Evolutionary conservation across 768 basidiomycete genomes (phyloP).

Genomic region (Lactifluus echinatus): DNA sequence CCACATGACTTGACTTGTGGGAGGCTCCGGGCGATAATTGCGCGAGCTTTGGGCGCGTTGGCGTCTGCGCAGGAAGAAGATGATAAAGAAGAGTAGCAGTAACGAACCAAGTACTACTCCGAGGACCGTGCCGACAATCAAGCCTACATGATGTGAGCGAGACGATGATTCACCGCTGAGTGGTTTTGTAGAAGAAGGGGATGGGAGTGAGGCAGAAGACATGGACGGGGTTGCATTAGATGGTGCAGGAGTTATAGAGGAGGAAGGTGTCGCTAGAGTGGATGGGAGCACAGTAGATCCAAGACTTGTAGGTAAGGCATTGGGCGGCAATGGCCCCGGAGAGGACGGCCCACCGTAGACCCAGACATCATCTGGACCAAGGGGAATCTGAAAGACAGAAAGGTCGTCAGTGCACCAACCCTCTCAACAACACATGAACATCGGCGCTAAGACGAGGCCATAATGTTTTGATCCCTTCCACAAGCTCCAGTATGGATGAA

Average conservation of each 20-base stretch:
- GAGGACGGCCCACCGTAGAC: constrained; percentile 67
- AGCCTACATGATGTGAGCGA: background rate
- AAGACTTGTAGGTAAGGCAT: constrained; percentile 17
- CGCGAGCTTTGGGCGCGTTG: constrained; percentile 21
- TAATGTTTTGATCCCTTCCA: too few relatives aligned
- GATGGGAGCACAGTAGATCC: constrained; percentile 23
- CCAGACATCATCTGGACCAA: constrained; percentile 53
- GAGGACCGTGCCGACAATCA: constrained; percentile 18
- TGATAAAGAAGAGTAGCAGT: constrained; percentile 12
- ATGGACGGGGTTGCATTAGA: too few relatives aligned
- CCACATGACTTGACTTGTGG: constrained; percentile 16
- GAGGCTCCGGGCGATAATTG: background rate
- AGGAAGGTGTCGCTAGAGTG: constrained; percentile 25
- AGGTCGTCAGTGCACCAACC: background rate
- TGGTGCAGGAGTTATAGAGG: constrained; percentile 12
- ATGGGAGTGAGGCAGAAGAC: background rate
- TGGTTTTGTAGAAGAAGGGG: background rate
- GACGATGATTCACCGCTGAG: background rate
- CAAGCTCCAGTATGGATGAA: too few relatives aligned
- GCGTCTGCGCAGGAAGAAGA: constrained; percentile 31
- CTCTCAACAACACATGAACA: background rate
- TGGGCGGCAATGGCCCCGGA: constrained; percentile 29
- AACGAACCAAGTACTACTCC: constrained; percentile 16
- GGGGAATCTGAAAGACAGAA: constrained; percentile 49
- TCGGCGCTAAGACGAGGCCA: too few relatives aligned